Percentiles rank a stretch among this genome's conserved stretches.
Evolutionary conservation across 345 rosid species (phyloP).

Genomic region (Brassica carinata): DNA sequence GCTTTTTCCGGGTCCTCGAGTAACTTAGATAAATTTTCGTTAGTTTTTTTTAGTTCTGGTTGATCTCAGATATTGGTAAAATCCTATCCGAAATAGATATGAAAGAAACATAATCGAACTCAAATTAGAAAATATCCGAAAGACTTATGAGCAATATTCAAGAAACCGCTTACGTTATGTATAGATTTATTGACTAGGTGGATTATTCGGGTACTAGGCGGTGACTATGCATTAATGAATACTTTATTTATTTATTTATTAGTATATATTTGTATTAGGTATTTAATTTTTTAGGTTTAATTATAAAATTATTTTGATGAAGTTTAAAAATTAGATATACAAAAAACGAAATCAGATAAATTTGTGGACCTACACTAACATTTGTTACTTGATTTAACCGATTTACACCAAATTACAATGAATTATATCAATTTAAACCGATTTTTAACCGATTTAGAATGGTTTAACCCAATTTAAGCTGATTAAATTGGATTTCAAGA

Average conservation of each 20-base stretch:
- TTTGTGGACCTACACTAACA: background rate
- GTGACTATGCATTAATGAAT: background rate
- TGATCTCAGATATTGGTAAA: background rate
- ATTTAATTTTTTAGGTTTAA: too few species aligned
- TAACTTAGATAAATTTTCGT: too few species aligned
- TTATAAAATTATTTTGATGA: background rate
- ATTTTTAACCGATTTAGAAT: background rate
- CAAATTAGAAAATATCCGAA: too few species aligned
- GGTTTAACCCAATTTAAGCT: background rate
- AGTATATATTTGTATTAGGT: background rate
- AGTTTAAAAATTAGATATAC: background rate
- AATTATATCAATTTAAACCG: background rate
- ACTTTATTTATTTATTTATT: too few species aligned
- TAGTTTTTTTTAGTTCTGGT: too few species aligned
- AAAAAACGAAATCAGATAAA: background rate
- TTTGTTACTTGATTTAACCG: background rate
- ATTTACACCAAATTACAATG: too few species aligned
- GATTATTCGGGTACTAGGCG: too few species aligned
- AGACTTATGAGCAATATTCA: too few species aligned
- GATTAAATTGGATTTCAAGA: background rate
- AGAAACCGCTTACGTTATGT: too few species aligned
- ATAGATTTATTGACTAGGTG: background rate
- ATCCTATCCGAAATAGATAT: background rate
- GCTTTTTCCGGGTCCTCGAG: too few species aligned
- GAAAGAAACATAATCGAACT: too few species aligned